A percentile compares a stretch with the other conserved stretches of the same genome.
Evolutionary conservation across 2,329 filamentous ascomycete species (phyloP).

Genomic region (Furcasterigmium furcatum): DNA sequence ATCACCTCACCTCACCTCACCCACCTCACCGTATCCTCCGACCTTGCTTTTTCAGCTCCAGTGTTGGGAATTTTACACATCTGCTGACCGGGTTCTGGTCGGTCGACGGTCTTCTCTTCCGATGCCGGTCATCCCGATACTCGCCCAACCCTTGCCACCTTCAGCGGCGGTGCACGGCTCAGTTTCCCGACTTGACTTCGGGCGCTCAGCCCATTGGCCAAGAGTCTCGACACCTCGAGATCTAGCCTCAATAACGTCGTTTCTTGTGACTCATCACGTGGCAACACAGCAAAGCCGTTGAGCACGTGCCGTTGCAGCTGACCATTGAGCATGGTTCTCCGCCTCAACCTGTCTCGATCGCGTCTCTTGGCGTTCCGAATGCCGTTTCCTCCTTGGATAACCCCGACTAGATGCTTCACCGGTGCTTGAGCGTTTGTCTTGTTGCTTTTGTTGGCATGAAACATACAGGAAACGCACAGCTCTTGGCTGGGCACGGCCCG

Average conservation of each 20-base stretch:
- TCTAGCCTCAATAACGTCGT: not conserved
- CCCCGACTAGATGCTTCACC: not conserved
- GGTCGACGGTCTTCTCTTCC: too few relatives aligned
- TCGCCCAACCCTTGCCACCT: too few relatives aligned
- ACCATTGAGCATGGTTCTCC: not conserved
- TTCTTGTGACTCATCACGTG: not conserved
- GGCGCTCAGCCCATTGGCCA: not conserved
- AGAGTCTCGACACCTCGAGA: not conserved
- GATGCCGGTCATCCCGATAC: too few relatives aligned
- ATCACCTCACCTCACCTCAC: not conserved
- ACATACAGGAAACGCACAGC: not conserved
- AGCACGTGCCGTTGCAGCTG: not conserved
- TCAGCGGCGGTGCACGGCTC: not conserved
- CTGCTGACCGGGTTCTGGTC: too few relatives aligned
- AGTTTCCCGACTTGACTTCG: not conserved
- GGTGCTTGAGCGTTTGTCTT: not conserved
- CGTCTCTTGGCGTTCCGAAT: not conserved
- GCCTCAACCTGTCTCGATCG: not conserved
- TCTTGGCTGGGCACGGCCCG: not conserved
- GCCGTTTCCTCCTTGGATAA: not conserved
- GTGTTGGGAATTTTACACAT: not conserved
- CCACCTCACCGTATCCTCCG: not conserved
- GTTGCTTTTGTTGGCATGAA: not conserved
- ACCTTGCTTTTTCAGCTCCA: not conserved
- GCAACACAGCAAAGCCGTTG: not conserved